Conservation (phyloP, 2,329 filamentous ascomycete genomes). For the Colletotrichum tanaceti region DNA sequence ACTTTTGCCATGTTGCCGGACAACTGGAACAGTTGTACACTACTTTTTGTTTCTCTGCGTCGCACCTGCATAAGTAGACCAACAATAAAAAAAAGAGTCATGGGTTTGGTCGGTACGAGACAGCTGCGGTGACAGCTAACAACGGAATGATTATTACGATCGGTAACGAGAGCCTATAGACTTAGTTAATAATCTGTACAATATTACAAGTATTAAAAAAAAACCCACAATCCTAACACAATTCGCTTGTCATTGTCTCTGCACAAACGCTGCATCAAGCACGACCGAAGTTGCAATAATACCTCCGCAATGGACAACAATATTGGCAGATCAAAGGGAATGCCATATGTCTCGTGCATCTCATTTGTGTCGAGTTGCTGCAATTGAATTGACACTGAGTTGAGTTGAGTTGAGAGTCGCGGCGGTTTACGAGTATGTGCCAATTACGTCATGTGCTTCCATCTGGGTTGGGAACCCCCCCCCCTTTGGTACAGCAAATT, state of each 20-base stretch:
- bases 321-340: too few relatives aligned
- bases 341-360: too few relatives aligned
- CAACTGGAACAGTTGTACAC: slow-evolving; percentile 1
- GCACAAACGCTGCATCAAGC: not conserved
- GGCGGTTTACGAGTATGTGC: too few relatives aligned
- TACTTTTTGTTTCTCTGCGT: not conserved
- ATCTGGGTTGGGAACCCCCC: too few relatives aligned
- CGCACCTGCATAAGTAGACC: slow-evolving; percentile 2
- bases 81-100: not conserved
- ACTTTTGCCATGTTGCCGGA: not conserved
- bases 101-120: not conserved
- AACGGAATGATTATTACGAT: not conserved
- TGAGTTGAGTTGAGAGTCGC: too few relatives aligned
- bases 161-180: slow-evolving; percentile 1
- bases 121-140: not conserved
- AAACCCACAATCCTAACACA: not conserved
- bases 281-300: too few relatives aligned
- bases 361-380: too few relatives aligned
- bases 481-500: too few relatives aligned
- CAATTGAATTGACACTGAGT: too few relatives aligned
- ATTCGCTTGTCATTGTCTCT: too few relatives aligned
- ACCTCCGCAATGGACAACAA: too few relatives aligned
- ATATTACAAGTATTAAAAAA: not conserved
- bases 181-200: slow-evolving; percentile 3
- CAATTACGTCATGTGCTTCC: too few relatives aligned